Evolutionary conservation across 768 basidiomycete species (phyloP).

Genomic region (Lentinula boryana): DNA sequence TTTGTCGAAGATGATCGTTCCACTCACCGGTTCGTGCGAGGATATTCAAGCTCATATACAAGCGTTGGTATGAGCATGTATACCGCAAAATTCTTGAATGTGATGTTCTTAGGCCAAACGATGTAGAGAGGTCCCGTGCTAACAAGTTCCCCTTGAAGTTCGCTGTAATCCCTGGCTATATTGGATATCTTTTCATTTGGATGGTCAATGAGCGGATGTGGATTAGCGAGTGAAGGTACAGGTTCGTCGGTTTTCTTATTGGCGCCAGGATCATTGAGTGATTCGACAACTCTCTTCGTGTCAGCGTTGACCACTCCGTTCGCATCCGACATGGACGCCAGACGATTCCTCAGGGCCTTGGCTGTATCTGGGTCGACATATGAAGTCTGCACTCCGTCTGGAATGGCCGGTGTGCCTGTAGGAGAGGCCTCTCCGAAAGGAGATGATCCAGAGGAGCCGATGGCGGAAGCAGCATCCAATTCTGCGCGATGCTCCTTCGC

Average conservation of each 20-base stretch:
- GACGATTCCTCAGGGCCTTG: constrained; percentile 50
- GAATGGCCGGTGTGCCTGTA: constrained; percentile 35
- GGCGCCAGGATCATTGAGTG: background rate
- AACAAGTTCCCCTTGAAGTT: constrained; percentile 70
- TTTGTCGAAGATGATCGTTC: too few species aligned
- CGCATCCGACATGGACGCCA: constrained; percentile 30
- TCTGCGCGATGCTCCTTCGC: constrained; percentile 42
- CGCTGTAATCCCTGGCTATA: constrained; percentile 71
- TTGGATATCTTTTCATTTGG: constrained; percentile 57
- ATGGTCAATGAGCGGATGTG: constrained; percentile 57
- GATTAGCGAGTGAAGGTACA: constrained; percentile 7
- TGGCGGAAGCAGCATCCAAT: constrained; percentile 24
- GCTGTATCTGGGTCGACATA: constrained; percentile 50
- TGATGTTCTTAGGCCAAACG: constrained; percentile 83
- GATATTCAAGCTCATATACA: constrained; percentile 96
- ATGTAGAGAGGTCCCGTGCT: constrained; percentile 63
- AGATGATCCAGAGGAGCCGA: constrained; percentile 14
- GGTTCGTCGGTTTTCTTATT: constrained; percentile 3
- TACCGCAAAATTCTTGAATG: constrained; percentile 71
- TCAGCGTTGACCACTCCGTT: constrained; percentile 13
- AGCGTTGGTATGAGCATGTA: constrained; percentile 89
- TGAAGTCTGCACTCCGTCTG: constrained; percentile 42
- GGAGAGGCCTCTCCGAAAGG: constrained; percentile 21
- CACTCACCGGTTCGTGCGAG: constrained; percentile 74
- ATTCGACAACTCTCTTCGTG: constrained; percentile 5